Conservation (phyloP, 2,329 filamentous ascomycete genomes). For the Xylariaceae sp. region DNA sequence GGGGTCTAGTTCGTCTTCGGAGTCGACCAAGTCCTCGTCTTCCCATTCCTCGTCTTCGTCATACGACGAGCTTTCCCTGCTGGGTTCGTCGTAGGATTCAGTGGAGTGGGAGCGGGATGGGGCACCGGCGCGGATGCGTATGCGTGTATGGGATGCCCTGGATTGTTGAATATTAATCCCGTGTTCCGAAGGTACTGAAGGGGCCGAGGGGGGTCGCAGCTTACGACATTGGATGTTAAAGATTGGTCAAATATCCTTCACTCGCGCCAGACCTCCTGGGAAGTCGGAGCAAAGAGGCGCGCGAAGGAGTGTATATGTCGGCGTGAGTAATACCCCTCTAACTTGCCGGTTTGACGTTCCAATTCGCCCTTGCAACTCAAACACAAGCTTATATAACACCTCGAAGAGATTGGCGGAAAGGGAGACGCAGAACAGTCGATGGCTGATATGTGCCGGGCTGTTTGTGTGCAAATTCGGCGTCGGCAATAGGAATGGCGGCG, state of each 20-base stretch:
- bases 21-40: slow-evolving; percentile 49
- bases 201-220: slow-evolving; percentile 38
- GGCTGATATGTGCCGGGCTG: neutral
- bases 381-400: neutral
- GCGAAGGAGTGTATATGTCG: slow-evolving; percentile 11
- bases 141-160: slow-evolving; percentile 26
- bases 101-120: neutral
- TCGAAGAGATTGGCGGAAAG: slow-evolving; percentile 6
- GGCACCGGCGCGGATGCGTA: slow-evolving; percentile 16
- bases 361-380: slow-evolving; percentile 2
- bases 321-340: slow-evolving; percentile 6
- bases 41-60: slow-evolving; percentile 42
- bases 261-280: slow-evolving; percentile 55
- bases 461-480: slow-evolving; percentile 5
- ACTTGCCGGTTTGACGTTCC: slow-evolving; percentile 8
- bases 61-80: slow-evolving; percentile 33
- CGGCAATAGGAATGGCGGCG: slow-evolving; percentile 5
- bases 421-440: slow-evolving; percentile 6
- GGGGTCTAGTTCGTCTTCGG: slow-evolving; percentile 59
- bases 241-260: slow-evolving; percentile 48
- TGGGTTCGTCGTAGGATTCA: slow-evolving; percentile 14
- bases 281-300: slow-evolving; percentile 52
- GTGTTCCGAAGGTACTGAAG: slow-evolving; percentile 23
- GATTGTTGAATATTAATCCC: slow-evolving; percentile 25
- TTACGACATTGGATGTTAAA: slow-evolving; percentile 53